Conservation (phyloP, 352 stramenopile genomes). For the Halophytophthora polymorphica region DNA sequence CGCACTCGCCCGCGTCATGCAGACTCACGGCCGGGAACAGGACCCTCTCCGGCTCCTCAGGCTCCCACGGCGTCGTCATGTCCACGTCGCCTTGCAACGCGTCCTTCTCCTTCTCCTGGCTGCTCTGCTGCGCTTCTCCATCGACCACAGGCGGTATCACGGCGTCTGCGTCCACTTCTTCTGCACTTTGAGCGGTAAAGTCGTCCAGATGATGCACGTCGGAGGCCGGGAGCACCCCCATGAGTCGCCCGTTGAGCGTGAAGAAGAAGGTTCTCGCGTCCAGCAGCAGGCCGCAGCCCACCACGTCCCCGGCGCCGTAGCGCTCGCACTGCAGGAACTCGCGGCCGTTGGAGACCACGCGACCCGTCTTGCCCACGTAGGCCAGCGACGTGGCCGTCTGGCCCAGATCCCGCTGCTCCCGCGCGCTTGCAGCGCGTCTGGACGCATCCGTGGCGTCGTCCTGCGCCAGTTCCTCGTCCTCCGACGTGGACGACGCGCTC, state of each 20-base stretch:
- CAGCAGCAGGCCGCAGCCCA: conserved; percentile 54
- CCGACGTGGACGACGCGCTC: conserved; percentile 5
- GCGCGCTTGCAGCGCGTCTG: conserved; percentile 6
- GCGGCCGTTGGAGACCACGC: conserved; percentile 46
- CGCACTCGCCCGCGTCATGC: conserved; percentile 41
- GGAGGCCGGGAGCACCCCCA: conserved; percentile 39
- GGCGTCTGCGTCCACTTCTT: neutral
- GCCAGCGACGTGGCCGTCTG: conserved; percentile 37
- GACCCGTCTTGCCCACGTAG: conserved; percentile 53
- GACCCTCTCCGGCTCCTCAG: conserved; percentile 18
- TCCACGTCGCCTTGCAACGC: conserved; percentile 12
- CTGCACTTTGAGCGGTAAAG: conserved; percentile 20
- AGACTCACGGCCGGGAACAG: conserved; percentile 49
- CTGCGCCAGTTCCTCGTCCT: conserved; percentile 11
- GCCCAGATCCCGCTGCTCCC: conserved; percentile 41
- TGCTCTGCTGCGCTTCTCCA: conserved; percentile 4
- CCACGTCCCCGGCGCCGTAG: conserved; percentile 52
- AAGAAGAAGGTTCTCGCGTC: conserved; percentile 74
- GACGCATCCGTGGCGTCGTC: conserved; percentile 5
- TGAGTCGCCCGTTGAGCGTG: conserved; percentile 54
- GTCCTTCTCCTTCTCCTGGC: conserved; percentile 15
- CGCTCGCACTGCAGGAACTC: conserved; percentile 45
- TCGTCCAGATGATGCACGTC: conserved; percentile 52
- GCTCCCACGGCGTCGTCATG: conserved; percentile 18
- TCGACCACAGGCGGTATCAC: conserved; percentile 11